Percentiles rank a stretch among this genome's conserved stretches.
Conservation (phyloP, 1,284 basidiomycete species). For the Pyrrhoderma lamaoense region DNA sequence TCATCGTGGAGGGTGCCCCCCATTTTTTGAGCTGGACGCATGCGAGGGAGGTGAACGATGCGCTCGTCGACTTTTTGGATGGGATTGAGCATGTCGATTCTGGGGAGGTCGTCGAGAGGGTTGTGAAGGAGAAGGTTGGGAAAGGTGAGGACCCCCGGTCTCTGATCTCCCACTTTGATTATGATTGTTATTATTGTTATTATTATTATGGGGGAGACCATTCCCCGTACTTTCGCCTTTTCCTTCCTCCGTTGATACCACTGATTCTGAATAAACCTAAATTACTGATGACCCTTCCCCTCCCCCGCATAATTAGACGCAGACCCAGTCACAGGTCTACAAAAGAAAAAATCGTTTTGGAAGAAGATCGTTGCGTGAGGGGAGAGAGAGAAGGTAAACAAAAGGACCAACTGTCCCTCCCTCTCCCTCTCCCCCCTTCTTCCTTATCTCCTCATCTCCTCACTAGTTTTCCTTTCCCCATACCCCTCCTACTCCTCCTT, state of each 20-base stretch:
- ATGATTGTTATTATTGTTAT: too few relatives aligned
- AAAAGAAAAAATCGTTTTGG: constrained; percentile 4
- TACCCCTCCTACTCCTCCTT: too few relatives aligned
- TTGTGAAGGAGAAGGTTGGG: constrained; percentile 11
- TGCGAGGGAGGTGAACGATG: constrained; percentile 17
- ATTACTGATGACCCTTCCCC: too few relatives aligned
- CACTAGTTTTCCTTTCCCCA: too few relatives aligned
- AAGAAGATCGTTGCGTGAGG: neutral
- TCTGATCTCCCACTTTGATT: neutral
- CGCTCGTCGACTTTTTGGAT: constrained; percentile 19
- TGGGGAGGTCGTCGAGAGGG: constrained; percentile 11
- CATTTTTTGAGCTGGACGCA: constrained; percentile 21
- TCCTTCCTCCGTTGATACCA: too few relatives aligned
- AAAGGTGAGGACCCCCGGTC: neutral
- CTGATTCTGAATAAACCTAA: too few relatives aligned
- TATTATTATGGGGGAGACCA: too few relatives aligned
- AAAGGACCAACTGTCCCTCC: neutral
- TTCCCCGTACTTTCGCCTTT: too few relatives aligned
- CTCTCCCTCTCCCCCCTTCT: neutral
- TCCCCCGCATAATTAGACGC: neutral
- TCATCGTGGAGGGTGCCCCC: constrained; percentile 17
- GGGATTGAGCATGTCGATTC: too few relatives aligned
- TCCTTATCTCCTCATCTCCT: too few relatives aligned
- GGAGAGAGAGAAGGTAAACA: too few relatives aligned
- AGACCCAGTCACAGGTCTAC: neutral